These are phyloP conservation scores for Escallonia rubra DNA, from an alignment of 129 eudicot genomes.

Conservation along the genomic window DNA sequence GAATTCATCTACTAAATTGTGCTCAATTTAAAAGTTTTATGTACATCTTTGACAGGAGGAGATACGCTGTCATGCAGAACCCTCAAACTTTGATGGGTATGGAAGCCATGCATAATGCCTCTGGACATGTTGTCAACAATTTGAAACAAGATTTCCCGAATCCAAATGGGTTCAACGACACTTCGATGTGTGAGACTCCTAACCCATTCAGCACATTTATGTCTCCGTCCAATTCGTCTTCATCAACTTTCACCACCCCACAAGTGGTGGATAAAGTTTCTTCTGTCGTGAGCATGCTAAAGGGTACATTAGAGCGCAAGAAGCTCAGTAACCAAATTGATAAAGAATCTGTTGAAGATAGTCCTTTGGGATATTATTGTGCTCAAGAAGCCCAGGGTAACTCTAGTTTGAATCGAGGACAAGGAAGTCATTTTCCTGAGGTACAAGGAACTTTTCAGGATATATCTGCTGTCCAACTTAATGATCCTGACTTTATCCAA, in stretches of 20 bases:
- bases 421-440: constrained; percentile 31
- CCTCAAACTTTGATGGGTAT: constrained; percentile 59
- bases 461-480: constrained; percentile 22
- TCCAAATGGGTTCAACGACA: constrained; percentile 29
- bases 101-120: constrained; percentile 52
- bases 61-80: constrained; percentile 72
- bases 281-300: constrained; percentile 81
- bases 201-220: constrained; percentile 42
- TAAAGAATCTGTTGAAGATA: constrained; percentile 46
- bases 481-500: constrained; percentile 36
- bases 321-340: constrained; percentile 40
- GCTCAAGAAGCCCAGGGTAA: constrained; percentile 32
- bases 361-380: constrained; percentile 44
- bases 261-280: constrained; percentile 59
- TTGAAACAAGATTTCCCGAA: constrained; percentile 36
- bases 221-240: constrained; percentile 57
- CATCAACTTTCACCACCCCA: constrained; percentile 40
- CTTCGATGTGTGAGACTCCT: constrained; percentile 30
- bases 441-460: constrained; percentile 42
- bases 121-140: constrained; percentile 41
- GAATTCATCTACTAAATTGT: too few relatives aligned
- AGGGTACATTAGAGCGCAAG: constrained; percentile 83
- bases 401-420: constrained; percentile 29
- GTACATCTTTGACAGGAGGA: constrained; percentile 45
- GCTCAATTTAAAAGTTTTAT: too few relatives aligned